Evolutionary conservation across 148 eudicot species (phyloP), one percentile per base, ranked within the genome.

Genomic region (Chenopodium quinoa): DNA sequence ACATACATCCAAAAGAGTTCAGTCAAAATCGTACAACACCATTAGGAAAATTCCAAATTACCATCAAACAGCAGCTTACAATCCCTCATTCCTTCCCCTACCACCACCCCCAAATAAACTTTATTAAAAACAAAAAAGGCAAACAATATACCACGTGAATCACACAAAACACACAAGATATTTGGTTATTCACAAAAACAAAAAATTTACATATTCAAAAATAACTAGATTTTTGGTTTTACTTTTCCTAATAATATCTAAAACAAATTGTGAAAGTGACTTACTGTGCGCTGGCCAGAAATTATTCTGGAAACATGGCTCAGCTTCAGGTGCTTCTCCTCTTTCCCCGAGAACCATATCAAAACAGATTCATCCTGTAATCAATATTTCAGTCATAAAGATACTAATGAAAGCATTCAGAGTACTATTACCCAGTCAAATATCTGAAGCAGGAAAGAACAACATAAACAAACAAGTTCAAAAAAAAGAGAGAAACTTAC

Each of bases 211-310:
- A 13, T 22, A 17, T 32, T 20, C 34, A 17, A 62, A 63, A 65
- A 27, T 60, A 25, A 25, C 56, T 46, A 25, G 60, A 58, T 14
- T 23, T 25, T 7, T 22, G 16, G 13, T 5, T n/a, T 40, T 67
- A 75, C 52, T 20, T 58, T 64, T 25, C 11, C 23, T 44, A 73
- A 27, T 10, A 46, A 72, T 29, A 78, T 56, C 50, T 65, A 25
- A 6, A 37, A 32, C 44, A 71, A 74, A 31, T 40, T 52, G 81
- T 75, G 60, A 80, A 82, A 69, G 70, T 76, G 73, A 90, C 93
- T 91, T 86, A 95, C 98, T 67, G 98, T 95, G 75, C 98, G 97
- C 88, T 95, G 98, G 66, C 98, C 98, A 76, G 98, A 95, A 78
- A 95, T 90, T 82, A 95, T 93, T 89, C 93, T 92, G 85, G 97